Evolutionary conservation across 768 basidiomycete species (phyloP), one percentile per base, ranked within the genome.

Genomic region (Amanita inopinata): DNA sequence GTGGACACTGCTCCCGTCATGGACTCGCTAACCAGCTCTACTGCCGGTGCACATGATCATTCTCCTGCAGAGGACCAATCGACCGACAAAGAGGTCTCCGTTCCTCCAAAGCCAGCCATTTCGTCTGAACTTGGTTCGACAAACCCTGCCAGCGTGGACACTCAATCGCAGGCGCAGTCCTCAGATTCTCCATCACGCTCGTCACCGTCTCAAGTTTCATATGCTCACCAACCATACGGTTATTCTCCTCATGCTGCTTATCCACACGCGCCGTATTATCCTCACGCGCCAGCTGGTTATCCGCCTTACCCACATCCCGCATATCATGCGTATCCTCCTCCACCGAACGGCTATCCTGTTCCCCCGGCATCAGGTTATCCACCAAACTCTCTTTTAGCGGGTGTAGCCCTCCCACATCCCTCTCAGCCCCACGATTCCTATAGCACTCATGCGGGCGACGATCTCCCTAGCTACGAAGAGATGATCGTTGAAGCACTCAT

Each of bases 381-480:
- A 7, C 22, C 38, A 46, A 28, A 25, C 45, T 38, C 49, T 52
- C 30, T 39, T 51, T 37, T 35, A 45, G 22, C 52, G 4, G 14
- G n/a, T 36, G 33, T 23, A 10, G 8, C 43, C 20, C 14, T 20
- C 8, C n/a, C 35, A 32, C 36, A 38, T 40, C 40, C 48, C 8
- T 51, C 47, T 7, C 61, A 46, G 19, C 39, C 43, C n/a, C 56
- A 52, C 18, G 51, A 57, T 3, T 38, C 53, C 14, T 49, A 44
- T 19, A 14, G 19, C 18, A 44, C 43, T 8, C 43, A 44, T 11
- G 17, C 56, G 4, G 54, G 56, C 6, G 73, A 74, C 22, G 74
- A 87, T 51, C 67, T 91, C 37, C 88, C 88, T 5, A 84, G 82
- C 49, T 92, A 92, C 45, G 88, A 92, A 54, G 88, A 91, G 48